phyloP scores from a whole-genome alignment of 306 rosid genomes.

The Quercus cerris region DNA sequence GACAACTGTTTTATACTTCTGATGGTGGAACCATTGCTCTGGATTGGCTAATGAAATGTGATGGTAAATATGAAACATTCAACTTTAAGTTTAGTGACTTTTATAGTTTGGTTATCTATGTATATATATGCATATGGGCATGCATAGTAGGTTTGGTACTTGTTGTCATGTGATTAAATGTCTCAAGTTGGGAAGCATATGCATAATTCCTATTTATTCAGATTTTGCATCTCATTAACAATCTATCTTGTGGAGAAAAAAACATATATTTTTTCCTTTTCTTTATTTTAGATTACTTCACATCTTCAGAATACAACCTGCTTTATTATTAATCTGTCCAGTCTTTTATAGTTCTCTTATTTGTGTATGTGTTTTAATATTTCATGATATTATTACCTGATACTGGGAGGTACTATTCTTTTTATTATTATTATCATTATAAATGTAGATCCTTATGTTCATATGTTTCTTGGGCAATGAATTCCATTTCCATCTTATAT shows the following conservation, averaged over 20 bases:
- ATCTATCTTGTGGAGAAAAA: neutral
- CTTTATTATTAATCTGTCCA: too few relatives aligned
- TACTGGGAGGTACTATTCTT: neutral
- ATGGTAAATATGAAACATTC: conserved; percentile 41
- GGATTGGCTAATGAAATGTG: conserved; percentile 58
- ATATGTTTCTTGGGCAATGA: too few relatives aligned
- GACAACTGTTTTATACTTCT: conserved; percentile 53
- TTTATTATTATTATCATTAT: neutral
- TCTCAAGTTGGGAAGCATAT: conserved; percentile 1
- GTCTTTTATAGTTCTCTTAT: neutral
- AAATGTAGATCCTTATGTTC: neutral
- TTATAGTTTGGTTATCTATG: neutral
- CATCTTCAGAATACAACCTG: too few relatives aligned
- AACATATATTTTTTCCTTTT: too few relatives aligned
- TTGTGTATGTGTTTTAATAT: neutral
- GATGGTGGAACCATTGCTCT: conserved; percentile 78
- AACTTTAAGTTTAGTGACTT: conserved; percentile 7
- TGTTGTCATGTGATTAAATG: conserved; percentile 2
- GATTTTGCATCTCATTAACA: neutral
- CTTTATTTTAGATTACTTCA: too few relatives aligned
- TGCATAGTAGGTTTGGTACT: neutral
- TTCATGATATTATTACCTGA: neutral
- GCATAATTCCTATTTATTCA: neutral
- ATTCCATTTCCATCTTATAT: too few relatives aligned
- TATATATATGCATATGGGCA: neutral